Evolutionary conservation across 106 monocot genomes (phyloP).

Genomic region (Dactylorhiza incarnata): DNA sequence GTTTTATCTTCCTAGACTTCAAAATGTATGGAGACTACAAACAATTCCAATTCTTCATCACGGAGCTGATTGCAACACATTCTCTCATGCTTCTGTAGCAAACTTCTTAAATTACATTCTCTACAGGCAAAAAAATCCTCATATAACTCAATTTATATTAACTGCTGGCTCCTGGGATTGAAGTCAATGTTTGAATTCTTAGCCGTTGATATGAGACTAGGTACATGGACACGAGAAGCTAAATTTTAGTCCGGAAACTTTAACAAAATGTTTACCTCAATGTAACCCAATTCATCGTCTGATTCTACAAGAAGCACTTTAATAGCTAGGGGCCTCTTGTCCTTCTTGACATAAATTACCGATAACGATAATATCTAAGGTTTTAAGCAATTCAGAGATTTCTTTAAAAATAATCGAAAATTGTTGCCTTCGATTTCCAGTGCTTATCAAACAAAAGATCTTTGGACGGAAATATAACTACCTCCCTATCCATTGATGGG

Average conservation of each 20-base stretch:
- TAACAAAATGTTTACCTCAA: not conserved
- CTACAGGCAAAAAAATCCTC: not conserved
- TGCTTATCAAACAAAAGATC: not conserved
- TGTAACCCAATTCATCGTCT: not conserved
- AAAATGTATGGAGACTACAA: not conserved
- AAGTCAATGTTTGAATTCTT: not conserved
- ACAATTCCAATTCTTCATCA: not conserved
- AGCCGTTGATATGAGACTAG: not conserved
- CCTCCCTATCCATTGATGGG: slow-evolving; percentile 49
- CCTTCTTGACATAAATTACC: not conserved
- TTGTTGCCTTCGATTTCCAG: not conserved
- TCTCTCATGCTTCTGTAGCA: not conserved
- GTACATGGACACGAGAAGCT: not conserved
- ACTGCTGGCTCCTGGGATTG: not conserved
- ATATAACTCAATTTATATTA: not conserved
- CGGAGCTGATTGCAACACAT: not conserved
- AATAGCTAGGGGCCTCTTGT: not conserved
- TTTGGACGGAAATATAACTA: not conserved
- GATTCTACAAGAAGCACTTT: not conserved
- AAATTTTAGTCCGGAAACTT: not conserved
- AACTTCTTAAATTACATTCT: not conserved
- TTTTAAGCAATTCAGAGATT: not conserved
- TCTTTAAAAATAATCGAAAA: not conserved
- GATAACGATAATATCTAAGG: not conserved
- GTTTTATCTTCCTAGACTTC: not conserved